phyloP scores from a whole-genome alignment of 1,139 yeast genomes.

The Taphrina populina region DNA sequence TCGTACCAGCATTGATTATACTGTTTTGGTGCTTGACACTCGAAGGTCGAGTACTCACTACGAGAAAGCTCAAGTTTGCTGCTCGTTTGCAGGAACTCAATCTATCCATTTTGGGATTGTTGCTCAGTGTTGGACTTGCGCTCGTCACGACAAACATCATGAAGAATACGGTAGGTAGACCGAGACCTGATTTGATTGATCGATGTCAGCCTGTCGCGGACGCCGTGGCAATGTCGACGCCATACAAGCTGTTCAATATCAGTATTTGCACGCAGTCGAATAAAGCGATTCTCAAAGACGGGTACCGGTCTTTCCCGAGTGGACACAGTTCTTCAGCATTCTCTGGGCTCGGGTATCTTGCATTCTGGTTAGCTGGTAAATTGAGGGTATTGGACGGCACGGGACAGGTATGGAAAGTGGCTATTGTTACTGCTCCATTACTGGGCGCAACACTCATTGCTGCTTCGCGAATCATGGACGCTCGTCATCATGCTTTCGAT shows the following conservation, averaged over 20 bases:
- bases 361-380: slow-evolving; percentile 68
- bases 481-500: slow-evolving; percentile 31
- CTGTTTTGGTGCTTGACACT: slow-evolving; percentile 45
- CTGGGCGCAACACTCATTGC: slow-evolving; percentile 67
- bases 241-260: slow-evolving; percentile 48
- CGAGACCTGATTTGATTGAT: slow-evolving; percentile 73
- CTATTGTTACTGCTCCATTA: slow-evolving; percentile 49
- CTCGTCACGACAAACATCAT: slow-evolving; percentile 62
- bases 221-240: slow-evolving; percentile 24
- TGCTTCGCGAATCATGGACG: slow-evolving; percentile 70
- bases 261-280: slow-evolving; percentile 50
- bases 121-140: slow-evolving; percentile 55
- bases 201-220: slow-evolving; percentile 59
- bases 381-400: slow-evolving; percentile 48
- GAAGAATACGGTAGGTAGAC: slow-evolving; percentile 72
- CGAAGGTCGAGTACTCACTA: slow-evolving; percentile 45
- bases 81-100: slow-evolving; percentile 47
- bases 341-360: slow-evolving; percentile 59
- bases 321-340: slow-evolving; percentile 56
- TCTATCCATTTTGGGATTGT: slow-evolving; percentile 56
- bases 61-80: slow-evolving; percentile 43
- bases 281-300: slow-evolving; percentile 56
- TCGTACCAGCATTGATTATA: slow-evolving; percentile 50
- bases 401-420: slow-evolving; percentile 59
- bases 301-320: slow-evolving; percentile 75